Evolutionary conservation across 352 stramenopile species (phyloP), one percentile per base, ranked within the genome.

Genomic region (Phytophthora colocasiae): DNA sequence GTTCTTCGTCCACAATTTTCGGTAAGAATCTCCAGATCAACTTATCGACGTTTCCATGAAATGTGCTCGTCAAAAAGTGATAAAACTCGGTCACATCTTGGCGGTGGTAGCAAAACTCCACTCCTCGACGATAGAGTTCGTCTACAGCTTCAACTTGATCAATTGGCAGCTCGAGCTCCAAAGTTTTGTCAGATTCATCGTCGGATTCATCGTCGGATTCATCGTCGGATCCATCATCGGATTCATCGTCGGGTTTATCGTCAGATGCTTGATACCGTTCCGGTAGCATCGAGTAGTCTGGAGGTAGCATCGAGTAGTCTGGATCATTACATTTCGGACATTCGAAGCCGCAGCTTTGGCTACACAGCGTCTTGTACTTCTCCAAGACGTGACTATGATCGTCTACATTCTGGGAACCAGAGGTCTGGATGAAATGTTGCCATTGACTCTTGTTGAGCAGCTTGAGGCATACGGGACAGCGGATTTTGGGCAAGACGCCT

Each of bases 261-360:
- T 59, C 40, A 1, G 55, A 31, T 24, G 58, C 53, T 9, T 50
- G 40, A n/a, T 60, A 47, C 1, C 48, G 36, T 22, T 54, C 10
- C 15, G 74, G 68, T 22, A 90, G 63, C 76, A 87, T 86, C 27
- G 78, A 79, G 66, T 87, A 90, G 41, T 85, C 71, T 3, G 63
- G 32, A 27, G 74, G 68, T 22, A 90, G 63, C 76, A 87, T 86
- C 27, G 78, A 79, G 66, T 87, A 90, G 41, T 85, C 71, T 3
- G 63, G 32, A 27, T 86, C 79, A 64, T 90, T 69, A 65, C 80
- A 89, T 61, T 77, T 85, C 6, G 78, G 81, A 12, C 74, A 71
- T 55, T 90, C 76, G 49, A 90, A 90, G 26, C 78, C 78, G 58
- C 76, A 87, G 58, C 75, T 87, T 51, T 87, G 78, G 7, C 57